Conservation (phyloP, 768 basidiomycete species). For the Collybiopsis confluens region DNA sequence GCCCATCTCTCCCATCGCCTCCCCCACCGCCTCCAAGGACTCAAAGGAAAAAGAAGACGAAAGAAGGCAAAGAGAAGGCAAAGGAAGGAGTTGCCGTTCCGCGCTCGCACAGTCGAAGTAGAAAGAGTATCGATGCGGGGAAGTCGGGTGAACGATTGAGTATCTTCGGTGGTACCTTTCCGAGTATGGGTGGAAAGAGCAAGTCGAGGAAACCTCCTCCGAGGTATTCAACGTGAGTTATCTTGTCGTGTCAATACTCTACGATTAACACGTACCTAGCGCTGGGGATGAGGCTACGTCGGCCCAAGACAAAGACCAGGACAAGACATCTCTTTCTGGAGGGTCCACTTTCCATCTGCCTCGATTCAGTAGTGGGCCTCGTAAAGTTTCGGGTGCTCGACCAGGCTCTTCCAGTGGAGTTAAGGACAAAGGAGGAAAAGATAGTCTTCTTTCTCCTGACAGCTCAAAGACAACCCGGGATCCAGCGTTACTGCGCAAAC, state of each 20-base stretch:
- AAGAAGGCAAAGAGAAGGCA: slow-evolving; percentile 30
- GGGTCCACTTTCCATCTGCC: slow-evolving; percentile 40
- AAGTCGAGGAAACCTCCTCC: slow-evolving; percentile 81
- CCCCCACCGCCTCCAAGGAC: slow-evolving; percentile 1
- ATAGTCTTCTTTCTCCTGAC: background rate
- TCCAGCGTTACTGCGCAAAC: slow-evolving; percentile 49
- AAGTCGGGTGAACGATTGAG: slow-evolving; percentile 62
- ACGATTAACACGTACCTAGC: slow-evolving; percentile 16
- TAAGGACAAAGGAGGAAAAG: slow-evolving; percentile 23
- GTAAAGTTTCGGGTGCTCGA: slow-evolving; percentile 36
- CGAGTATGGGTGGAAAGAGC: slow-evolving; percentile 43
- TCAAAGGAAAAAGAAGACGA: slow-evolving; percentile 24
- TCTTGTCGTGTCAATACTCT: slow-evolving; percentile 2
- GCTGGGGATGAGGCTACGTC: slow-evolving; percentile 18
- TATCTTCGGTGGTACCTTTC: slow-evolving; percentile 72
- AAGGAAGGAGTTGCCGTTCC: slow-evolving; percentile 24
- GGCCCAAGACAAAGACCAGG: slow-evolving; percentile 23
- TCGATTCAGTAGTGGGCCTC: slow-evolving; percentile 34
- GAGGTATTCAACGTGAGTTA: slow-evolving; percentile 57
- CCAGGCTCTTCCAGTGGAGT: slow-evolving; percentile 38
- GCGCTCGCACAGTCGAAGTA: slow-evolving; percentile 36
- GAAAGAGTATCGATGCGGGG: slow-evolving; percentile 45
- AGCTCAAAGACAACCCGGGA: slow-evolving; percentile 24
- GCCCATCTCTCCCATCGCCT: slow-evolving; percentile 13
- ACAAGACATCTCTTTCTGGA: slow-evolving; percentile 38